A percentile compares a stretch with the other conserved stretches of the same genome.
Conservation (phyloP, 169 alveolate species). For the Theileria parva region DNA sequence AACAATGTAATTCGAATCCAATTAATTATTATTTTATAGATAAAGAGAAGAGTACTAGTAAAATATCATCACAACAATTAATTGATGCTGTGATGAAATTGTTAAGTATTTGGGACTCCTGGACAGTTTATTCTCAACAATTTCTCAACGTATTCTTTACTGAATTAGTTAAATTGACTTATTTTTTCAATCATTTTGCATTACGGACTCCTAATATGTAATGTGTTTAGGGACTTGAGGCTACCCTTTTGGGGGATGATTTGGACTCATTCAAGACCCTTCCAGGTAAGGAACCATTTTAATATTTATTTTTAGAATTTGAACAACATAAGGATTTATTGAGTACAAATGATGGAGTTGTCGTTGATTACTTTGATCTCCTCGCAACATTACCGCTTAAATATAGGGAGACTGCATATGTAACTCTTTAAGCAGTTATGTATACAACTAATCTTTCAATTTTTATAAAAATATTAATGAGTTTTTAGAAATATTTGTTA, state of each 20-base stretch:
- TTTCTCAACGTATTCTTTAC: constrained; percentile 14
- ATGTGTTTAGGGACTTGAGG: constrained; percentile 43
- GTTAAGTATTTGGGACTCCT: constrained; percentile 46
- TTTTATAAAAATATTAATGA: not conserved
- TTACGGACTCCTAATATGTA: not conserved
- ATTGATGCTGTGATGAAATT: constrained; percentile 16
- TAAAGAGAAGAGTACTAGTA: constrained; percentile 32
- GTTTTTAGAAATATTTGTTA: constrained; percentile 23
- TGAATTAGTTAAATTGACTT: too few relatives aligned
- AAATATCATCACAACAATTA: constrained; percentile 55
- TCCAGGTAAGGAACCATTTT: constrained; percentile 14
- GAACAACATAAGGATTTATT: constrained; percentile 7
- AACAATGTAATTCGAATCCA: constrained; percentile 6
- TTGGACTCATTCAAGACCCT: constrained; percentile 11
- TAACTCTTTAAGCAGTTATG: not conserved
- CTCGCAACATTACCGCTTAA: constrained; percentile 35
- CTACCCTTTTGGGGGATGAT: constrained; percentile 45
- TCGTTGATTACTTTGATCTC: constrained; percentile 29
- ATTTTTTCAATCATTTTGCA: too few relatives aligned
- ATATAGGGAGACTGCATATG: constrained; percentile 52
- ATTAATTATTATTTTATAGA: not conserved
- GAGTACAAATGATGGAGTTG: constrained; percentile 36
- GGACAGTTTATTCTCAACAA: constrained; percentile 48
- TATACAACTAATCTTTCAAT: not conserved
- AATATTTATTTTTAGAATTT: not conserved